Percentiles rank a stretch among this genome's conserved stretches.
Evolutionary conservation across 148 eudicot genomes (phyloP).

Genomic region (Nepenthes mirabilis): DNA sequence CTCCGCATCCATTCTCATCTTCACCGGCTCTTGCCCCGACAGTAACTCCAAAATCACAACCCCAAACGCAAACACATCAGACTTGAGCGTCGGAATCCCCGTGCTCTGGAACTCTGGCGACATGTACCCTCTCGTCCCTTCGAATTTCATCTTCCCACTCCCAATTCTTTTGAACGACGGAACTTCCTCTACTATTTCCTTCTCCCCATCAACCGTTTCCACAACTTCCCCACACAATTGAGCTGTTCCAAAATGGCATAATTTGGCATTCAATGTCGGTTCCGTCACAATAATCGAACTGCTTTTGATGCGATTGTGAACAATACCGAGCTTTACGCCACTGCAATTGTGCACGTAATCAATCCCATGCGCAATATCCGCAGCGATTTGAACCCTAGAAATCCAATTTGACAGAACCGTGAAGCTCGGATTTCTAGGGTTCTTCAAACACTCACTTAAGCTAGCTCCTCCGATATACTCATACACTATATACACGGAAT

Average conservation of each 20-base stretch:
- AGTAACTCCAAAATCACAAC: slow-evolving; percentile 73
- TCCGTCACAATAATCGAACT: slow-evolving; percentile 49
- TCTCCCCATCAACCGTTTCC: slow-evolving; percentile 2
- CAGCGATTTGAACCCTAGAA: slow-evolving; percentile 46
- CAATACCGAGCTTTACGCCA: slow-evolving; percentile 40
- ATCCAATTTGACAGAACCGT: slow-evolving; percentile 63
- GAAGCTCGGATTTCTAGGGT: slow-evolving; percentile 50
- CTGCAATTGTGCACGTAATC: slow-evolving; percentile 81
- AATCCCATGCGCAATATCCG: slow-evolving; percentile 66
- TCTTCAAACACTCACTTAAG: slow-evolving; percentile 38
- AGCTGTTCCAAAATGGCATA: slow-evolving; percentile 86
- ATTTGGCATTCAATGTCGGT: slow-evolving; percentile 30
- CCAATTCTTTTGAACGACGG: slow-evolving; percentile 8
- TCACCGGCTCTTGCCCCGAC: slow-evolving; percentile 64
- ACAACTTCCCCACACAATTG: slow-evolving; percentile 59
- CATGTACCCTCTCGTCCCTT: slow-evolving; percentile 92
- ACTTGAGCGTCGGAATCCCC: slow-evolving; percentile 52
- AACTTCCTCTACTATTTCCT: not conserved
- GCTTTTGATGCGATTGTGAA: slow-evolving; percentile 76
- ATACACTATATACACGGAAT: slow-evolving; percentile 55
- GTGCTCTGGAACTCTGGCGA: slow-evolving; percentile 65
- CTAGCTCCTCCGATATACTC: slow-evolving; percentile 35
- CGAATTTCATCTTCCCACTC: slow-evolving; percentile 29
- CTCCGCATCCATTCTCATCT: slow-evolving; percentile 26
- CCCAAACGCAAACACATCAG: slow-evolving; percentile 83